phyloP scores from a whole-genome alignment of 495 filamentous ascomycete species.

The Gamarada debralockiae region DNA sequence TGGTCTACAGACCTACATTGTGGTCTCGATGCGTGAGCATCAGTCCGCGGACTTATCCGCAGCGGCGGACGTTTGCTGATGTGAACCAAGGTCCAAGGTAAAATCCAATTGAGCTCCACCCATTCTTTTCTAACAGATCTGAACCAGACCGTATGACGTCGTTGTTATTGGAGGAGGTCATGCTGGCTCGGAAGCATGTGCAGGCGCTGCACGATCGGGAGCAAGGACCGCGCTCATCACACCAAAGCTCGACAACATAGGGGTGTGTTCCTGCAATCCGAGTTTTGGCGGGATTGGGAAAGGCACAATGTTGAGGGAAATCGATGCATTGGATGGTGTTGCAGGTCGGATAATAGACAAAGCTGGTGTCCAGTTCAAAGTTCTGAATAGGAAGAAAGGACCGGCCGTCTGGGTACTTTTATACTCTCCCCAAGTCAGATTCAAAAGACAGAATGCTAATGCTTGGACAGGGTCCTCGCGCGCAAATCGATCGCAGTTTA shows the following conservation, averaged over 20 bases:
- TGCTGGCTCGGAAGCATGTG: conserved; percentile 89
- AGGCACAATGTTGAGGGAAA: conserved; percentile 91
- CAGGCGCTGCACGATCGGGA: conserved; percentile 87
- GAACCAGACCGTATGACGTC: conserved; percentile 56
- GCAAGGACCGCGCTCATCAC: conserved; percentile 89
- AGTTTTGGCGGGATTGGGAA: conserved; percentile 99
- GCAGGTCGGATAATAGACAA: conserved; percentile 89
- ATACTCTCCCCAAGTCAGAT: neutral
- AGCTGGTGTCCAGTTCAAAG: conserved; percentile 85
- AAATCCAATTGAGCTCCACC: neutral
- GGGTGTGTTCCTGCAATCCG: conserved; percentile 96
- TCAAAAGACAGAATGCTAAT: conserved; percentile 2
- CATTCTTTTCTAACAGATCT: neutral
- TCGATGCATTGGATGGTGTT: conserved; percentile 93
- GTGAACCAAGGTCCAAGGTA: conserved; percentile 14
- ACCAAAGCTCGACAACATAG: conserved; percentile 80
- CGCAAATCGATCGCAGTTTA: conserved; percentile 89
- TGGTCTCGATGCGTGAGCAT: conserved; percentile 1
- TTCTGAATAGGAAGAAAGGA: conserved; percentile 85
- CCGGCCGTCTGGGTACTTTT: conserved; percentile 79
- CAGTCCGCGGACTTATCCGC: neutral
- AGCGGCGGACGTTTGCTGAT: conserved; percentile 19
- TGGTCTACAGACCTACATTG: conserved; percentile 5
- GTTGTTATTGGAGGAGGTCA: conserved; percentile 95
- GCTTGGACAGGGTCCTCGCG: conserved; percentile 63